Evolutionary conservation across 495 filamentous ascomycete species (phyloP).

Genomic region (Penicilliopsis zonata): DNA sequence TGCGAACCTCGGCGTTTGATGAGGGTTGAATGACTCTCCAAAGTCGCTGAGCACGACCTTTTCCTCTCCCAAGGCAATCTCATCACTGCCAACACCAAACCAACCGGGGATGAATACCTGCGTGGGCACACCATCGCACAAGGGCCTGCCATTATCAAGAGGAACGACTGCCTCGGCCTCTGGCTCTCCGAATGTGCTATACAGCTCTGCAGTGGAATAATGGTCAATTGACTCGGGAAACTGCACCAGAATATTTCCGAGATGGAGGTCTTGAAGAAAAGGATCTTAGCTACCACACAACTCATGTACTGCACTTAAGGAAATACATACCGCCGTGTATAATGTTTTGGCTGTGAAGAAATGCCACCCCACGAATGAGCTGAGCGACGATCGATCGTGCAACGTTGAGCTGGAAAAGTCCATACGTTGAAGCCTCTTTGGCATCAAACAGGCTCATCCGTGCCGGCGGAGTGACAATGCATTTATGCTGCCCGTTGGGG

Average conservation of each 20-base stretch:
- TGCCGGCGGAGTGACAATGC: slow-evolving; percentile 24
- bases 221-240: slow-evolving; percentile 7
- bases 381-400: slow-evolving; percentile 16
- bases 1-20: slow-evolving; percentile 2
- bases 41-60: slow-evolving; percentile 14
- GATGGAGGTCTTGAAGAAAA: slow-evolving; percentile 10
- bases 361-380: slow-evolving; percentile 15
- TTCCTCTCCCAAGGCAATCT: slow-evolving; percentile 6
- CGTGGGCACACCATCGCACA: slow-evolving; percentile 1
- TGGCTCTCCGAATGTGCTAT: slow-evolving; percentile 10
- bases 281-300: no score
- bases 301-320: no score
- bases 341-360: slow-evolving; percentile 16
- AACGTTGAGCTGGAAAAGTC: slow-evolving; percentile 11
- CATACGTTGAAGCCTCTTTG: slow-evolving; percentile 10
- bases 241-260: slow-evolving; percentile 13
- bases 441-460: slow-evolving; percentile 14
- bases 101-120: slow-evolving; percentile 6
- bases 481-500: slow-evolving; percentile 30
- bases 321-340: slow-evolving; percentile 22
- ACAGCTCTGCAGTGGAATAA: slow-evolving; percentile 8
- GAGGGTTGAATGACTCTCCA: slow-evolving; percentile 14
- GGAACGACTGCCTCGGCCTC: slow-evolving; percentile 9
- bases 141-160: slow-evolving; percentile 8
- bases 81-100: slow-evolving; percentile 10